phyloP scores from a whole-genome alignment of 2,329 filamentous ascomycete genomes.

The Aureobasidium sp. region DNA sequence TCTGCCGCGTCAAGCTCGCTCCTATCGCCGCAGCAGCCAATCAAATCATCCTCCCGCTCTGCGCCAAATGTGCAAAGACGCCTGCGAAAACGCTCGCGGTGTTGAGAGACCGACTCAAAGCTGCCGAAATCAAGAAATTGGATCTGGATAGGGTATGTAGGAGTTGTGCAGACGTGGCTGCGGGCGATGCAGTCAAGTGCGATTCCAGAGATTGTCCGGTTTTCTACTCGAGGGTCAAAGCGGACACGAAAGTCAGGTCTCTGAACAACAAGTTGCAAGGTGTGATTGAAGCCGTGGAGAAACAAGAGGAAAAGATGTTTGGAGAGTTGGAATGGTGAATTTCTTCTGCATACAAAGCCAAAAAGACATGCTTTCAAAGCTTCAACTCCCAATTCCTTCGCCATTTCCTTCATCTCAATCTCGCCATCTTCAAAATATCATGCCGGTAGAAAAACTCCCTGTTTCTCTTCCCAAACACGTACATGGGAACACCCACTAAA shows the following conservation, averaged over 20 bases:
- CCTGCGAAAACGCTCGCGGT: constrained; percentile 55
- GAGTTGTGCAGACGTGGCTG: constrained; percentile 67
- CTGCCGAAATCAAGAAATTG: constrained; percentile 55
- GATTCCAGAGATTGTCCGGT: constrained; percentile 90
- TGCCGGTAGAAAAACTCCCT: constrained; percentile 8
- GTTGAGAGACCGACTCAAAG: constrained; percentile 56
- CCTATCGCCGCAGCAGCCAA: constrained; percentile 22
- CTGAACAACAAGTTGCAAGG: constrained; percentile 35
- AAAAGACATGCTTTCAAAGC: too few species aligned
- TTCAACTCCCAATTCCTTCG: too few species aligned
- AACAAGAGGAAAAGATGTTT: constrained; percentile 22
- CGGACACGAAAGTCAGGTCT: constrained; percentile 42
- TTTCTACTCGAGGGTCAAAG: constrained; percentile 71
- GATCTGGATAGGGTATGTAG: constrained; percentile 68
- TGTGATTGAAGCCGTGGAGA: constrained; percentile 38
- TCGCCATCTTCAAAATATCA: constrained; percentile 2
- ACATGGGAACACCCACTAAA: constrained; percentile 6
- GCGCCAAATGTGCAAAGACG: constrained; percentile 49
- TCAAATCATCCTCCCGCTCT: constrained; percentile 43
- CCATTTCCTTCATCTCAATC: constrained; percentile 1
- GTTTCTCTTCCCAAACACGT: constrained; percentile 14
- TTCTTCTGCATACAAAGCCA: too few species aligned
- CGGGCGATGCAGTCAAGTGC: constrained; percentile 72
- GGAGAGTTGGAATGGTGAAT: constrained; percentile 14
- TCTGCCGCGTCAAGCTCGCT: constrained; percentile 60